Percentiles rank a stretch among this genome's conserved stretches.
phyloP scores from a whole-genome alignment of 2,329 filamentous ascomycete genomes.

The Xylaria multiplex region DNA sequence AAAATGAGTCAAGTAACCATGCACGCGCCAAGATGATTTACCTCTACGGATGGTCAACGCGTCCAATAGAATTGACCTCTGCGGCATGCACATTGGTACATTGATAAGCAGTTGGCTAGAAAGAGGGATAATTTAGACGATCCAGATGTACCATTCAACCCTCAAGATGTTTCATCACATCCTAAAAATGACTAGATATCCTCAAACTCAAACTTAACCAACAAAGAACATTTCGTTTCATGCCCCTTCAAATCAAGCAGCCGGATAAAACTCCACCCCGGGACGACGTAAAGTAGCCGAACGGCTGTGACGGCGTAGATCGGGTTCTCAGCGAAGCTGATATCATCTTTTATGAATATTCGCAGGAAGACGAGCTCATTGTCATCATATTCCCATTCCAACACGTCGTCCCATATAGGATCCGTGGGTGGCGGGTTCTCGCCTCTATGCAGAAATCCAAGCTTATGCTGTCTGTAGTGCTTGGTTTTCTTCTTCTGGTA shows the following conservation, averaged over 20 bases:
- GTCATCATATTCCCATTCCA: conserved; percentile 76
- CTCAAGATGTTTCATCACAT: neutral
- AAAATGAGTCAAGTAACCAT: no score
- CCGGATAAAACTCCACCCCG: conserved; percentile 71
- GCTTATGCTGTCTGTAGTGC: conserved; percentile 68
- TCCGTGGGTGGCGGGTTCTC: conserved; percentile 69
- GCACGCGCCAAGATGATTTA: no score
- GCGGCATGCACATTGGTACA: no score
- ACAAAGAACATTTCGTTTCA: conserved; percentile 69
- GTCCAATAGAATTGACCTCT: no score
- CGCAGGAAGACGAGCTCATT: conserved; percentile 73
- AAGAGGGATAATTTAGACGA: no score
- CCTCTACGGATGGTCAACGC: no score
- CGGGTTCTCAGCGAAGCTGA: conserved; percentile 69
- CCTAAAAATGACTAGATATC: conserved; percentile 47
- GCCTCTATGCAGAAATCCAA: conserved; percentile 65
- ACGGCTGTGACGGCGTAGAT: conserved; percentile 70
- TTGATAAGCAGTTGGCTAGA: no score
- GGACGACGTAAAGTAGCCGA: conserved; percentile 54
- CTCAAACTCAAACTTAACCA: conserved; percentile 69
- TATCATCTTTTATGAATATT: conserved; percentile 74
- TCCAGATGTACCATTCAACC: no score
- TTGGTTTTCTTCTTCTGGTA: conserved; percentile 70
- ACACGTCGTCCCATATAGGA: conserved; percentile 71
- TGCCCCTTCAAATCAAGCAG: conserved; percentile 72